Base-by-base conservation (phyloP, 1,284 basidiomycete species). In the Malassezia sympodialis region DNA sequence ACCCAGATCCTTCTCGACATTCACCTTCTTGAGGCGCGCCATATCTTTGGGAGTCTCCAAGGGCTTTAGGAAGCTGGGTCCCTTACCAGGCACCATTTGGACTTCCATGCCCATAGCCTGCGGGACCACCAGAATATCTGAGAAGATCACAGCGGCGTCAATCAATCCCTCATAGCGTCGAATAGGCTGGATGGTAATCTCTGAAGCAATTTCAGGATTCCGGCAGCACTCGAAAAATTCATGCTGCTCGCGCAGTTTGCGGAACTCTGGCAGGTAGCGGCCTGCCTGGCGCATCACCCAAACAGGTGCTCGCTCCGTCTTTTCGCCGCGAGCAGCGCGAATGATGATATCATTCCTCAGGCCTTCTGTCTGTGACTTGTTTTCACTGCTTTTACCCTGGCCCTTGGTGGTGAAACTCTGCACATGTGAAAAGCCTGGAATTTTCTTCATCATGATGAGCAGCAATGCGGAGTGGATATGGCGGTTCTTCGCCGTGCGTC, bases 201-300 rank as follows among this genome's bases (percentile, higher is more conserved):
- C 72, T 14, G 65, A 67, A 8, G 72, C 72, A 19, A 74, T 60
- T 51, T 65, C 65, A 7, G 72, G 67, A 32, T 66, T 58, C 14
- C 72, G 67, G 56, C 72, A 74, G 61, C 70, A 73, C 44, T 69
- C 63, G 62, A 74, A 74, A 42, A 74, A 74, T 45, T 74, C 72
- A 58, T 73, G 67, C 44, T 65, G 50, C 48, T 68, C 72, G 27
- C 72, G 62, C 32, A 74, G 60, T 56, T 66, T 66, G 49, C 72
- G 65, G 60, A 74, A 74, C 26, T 74, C 72, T 76, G 90, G 90
- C 48, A 96, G 82, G 77, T 94, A 94, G 51, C 91, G 82, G 42
- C 93, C 91, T 19, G 94, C 94, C 76, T 99, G 93, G 30, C 94
- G 83, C 93, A 99, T 99, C 59, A 96, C 87, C 93, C 93, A 99